phyloP scores from a whole-genome alignment of 2,329 filamentous ascomycete genomes.

The Mycocentrospora acerina region DNA sequence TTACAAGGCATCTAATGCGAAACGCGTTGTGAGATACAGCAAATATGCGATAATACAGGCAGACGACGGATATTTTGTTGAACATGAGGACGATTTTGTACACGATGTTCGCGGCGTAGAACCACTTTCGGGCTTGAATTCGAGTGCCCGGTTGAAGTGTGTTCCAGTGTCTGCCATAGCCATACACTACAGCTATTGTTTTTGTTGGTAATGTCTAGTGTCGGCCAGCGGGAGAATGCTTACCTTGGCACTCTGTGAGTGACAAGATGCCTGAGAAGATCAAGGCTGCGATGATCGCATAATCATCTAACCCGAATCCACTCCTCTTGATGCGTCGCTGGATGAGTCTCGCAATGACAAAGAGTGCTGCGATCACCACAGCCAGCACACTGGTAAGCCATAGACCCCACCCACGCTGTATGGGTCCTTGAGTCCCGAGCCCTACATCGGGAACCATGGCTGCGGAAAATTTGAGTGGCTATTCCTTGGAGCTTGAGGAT shows the following conservation, averaged over 20 bases:
- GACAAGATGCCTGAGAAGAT: conserved; percentile 19
- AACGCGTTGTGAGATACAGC: conserved; percentile 26
- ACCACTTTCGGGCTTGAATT: conserved; percentile 26
- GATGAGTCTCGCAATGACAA: conserved; percentile 17
- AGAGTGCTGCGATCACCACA: conserved; percentile 18
- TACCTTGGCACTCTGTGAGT: conserved; percentile 28
- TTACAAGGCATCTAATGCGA: conserved; percentile 22
- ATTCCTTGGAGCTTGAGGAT: neutral
- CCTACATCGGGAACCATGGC: conserved; percentile 23
- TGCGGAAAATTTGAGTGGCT: conserved; percentile 1
- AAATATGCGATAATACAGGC: conserved; percentile 40
- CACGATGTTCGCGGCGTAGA: conserved; percentile 36
- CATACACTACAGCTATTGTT: conserved; percentile 22
- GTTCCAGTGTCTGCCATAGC: conserved; percentile 21
- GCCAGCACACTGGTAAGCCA: conserved; percentile 26
- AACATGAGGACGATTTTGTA: conserved; percentile 42
- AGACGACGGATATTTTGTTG: conserved; percentile 38
- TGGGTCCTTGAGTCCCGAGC: conserved; percentile 20
- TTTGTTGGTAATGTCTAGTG: neutral
- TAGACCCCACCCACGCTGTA: conserved; percentile 23
- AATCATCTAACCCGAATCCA: conserved; percentile 23
- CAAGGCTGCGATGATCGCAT: conserved; percentile 24
- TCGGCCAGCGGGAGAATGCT: neutral
- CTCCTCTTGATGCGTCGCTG: conserved; percentile 19
- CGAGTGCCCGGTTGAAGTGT: conserved; percentile 13